Evolutionary conservation across 108 stramenopile species (phyloP).

Genomic region (Chaetoceros muelleri): DNA sequence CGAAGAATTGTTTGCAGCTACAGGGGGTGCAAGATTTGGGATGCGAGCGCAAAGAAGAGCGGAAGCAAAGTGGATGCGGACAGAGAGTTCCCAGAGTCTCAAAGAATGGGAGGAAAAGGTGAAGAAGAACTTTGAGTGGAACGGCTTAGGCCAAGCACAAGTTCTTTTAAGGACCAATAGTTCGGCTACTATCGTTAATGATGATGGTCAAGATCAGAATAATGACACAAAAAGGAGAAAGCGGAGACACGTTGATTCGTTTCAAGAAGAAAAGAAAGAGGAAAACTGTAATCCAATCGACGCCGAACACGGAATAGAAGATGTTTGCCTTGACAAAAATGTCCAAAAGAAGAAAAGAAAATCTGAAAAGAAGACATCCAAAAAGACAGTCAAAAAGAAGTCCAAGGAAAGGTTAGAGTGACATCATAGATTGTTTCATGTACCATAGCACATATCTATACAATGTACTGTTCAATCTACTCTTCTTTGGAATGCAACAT

Average conservation of each 20-base stretch:
- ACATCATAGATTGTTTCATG: too few relatives aligned
- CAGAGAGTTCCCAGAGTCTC: conserved; percentile 34
- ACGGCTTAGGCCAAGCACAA: conserved; percentile 45
- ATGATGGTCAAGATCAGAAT: too few relatives aligned
- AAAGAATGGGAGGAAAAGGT: conserved; percentile 39
- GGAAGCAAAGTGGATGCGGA: conserved; percentile 73
- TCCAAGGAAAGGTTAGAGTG: conserved; percentile 1
- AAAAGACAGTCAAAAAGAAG: conserved; percentile 17
- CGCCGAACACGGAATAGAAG: neutral
- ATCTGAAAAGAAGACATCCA: conserved; percentile 3
- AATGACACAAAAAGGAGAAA: conserved; percentile 7
- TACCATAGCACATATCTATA: too few relatives aligned
- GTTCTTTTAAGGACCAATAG: conserved; percentile 16
- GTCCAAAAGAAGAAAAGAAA: conserved; percentile 4
- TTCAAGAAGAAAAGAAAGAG: conserved; percentile 1
- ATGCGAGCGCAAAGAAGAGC: conserved; percentile 74
- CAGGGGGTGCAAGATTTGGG: conserved; percentile 76
- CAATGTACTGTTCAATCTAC: too few relatives aligned
- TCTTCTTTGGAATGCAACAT: too few relatives aligned
- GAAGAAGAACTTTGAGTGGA: conserved; percentile 50
- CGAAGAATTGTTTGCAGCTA: conserved; percentile 84
- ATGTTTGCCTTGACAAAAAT: neutral
- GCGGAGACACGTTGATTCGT: neutral
- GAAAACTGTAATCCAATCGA: neutral
- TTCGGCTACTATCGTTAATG: conserved; percentile 1